These are phyloP conservation scores for Trichophyton schoenleinii DNA, from an alignment of 2,329 filamentous ascomycete genomes.

Conservation along the genomic window DNA sequence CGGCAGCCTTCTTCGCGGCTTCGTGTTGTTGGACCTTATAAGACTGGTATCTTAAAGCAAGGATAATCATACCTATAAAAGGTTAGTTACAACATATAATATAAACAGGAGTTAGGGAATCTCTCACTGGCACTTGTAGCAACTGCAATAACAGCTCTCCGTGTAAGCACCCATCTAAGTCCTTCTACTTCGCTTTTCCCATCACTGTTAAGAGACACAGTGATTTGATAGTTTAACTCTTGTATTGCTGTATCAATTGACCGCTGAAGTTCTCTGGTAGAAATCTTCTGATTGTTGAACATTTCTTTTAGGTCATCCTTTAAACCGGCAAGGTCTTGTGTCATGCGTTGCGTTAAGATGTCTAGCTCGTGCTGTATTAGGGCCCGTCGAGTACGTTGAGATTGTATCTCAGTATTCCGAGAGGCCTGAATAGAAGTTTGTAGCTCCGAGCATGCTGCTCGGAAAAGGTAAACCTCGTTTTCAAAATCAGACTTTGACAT, in stretches of 20 bases:
- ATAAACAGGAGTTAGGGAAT: slow-evolving; percentile 9
- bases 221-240: slow-evolving; percentile 94
- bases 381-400: slow-evolving; percentile 68
- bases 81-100: neutral
- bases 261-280: slow-evolving; percentile 76
- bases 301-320: slow-evolving; percentile 90
- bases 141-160: slow-evolving; percentile 51
- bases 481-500: slow-evolving; percentile 88
- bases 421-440: slow-evolving; percentile 73
- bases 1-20: slow-evolving; percentile 23
- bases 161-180: slow-evolving; percentile 69
- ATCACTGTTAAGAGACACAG: slow-evolving; percentile 76
- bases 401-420: slow-evolving; percentile 63
- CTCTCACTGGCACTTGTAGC: slow-evolving; percentile 37
- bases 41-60: slow-evolving; percentile 35
- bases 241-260: slow-evolving; percentile 77
- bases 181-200: slow-evolving; percentile 85
- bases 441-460: slow-evolving; percentile 84
- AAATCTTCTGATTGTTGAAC: slow-evolving; percentile 94
- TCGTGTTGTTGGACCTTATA: slow-evolving; percentile 27
- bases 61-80: slow-evolving; percentile 35
- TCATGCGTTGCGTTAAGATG: slow-evolving; percentile 70
- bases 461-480: slow-evolving; percentile 89
- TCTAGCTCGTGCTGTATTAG: slow-evolving; percentile 92
- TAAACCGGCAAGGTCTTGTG: slow-evolving; percentile 66